These are phyloP conservation scores for Pterocarpus santalinus DNA, from an alignment of 306 rosid genomes.

Conservation along the genomic window DNA sequence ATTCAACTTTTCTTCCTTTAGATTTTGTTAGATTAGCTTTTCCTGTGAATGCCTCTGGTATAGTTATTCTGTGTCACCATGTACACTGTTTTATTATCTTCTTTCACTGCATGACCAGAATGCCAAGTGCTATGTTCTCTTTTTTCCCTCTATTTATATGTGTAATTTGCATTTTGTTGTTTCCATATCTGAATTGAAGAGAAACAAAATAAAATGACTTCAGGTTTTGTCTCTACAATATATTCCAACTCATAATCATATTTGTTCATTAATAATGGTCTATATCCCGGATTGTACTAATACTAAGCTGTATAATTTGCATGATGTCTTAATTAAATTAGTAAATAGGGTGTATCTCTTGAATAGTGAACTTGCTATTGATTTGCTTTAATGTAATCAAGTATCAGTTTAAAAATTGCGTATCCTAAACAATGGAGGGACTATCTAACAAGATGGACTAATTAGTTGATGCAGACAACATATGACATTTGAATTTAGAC, in stretches of 20 bases:
- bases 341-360: neutral
- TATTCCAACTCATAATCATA: slow-evolving; percentile 2
- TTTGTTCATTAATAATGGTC: slow-evolving; percentile 7
- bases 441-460: no score
- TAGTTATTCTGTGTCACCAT: neutral
- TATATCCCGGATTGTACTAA: slow-evolving; percentile 23
- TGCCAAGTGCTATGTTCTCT: neutral
- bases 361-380: neutral
- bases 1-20: slow-evolving; percentile 28
- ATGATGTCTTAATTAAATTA: neutral
- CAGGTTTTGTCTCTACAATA: slow-evolving; percentile 3
- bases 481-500: no score
- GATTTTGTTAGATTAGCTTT: slow-evolving; percentile 32
- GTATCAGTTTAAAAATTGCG: neutral
- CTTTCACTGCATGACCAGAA: slow-evolving; percentile 13
- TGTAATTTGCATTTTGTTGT: slow-evolving; percentile 25
- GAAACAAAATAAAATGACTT: slow-evolving; percentile 1
- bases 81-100: slow-evolving; percentile 10
- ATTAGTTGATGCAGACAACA: no score
- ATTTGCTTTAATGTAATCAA: slow-evolving; percentile 26
- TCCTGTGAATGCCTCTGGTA: slow-evolving; percentile 23
- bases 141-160: neutral
- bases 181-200: slow-evolving; percentile 7
- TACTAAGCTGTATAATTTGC: neutral
- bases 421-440: neutral